A percentile compares a stretch with the other conserved stretches of the same genome.
Conservation (phyloP, 768 basidiomycete species). For the Tricholoma flavovirens region DNA sequence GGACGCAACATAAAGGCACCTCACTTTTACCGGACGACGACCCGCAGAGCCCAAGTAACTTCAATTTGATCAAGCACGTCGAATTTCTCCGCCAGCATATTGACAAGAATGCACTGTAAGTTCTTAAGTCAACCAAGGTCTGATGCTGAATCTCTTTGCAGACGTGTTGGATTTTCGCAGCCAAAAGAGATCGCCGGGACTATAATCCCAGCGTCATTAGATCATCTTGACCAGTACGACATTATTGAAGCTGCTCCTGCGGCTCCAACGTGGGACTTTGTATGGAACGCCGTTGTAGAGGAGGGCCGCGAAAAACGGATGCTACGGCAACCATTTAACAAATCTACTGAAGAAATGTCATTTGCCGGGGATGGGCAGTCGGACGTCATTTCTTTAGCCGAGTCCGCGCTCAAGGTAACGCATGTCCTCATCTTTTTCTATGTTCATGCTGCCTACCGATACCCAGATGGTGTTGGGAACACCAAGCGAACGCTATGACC, state of each 20-base stretch:
- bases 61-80: conserved; percentile 77
- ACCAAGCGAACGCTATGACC: conserved; percentile 62
- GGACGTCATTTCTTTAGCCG: conserved; percentile 50
- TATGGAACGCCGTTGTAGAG: conserved; percentile 68
- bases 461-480: conserved; percentile 73
- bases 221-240: conserved; percentile 39
- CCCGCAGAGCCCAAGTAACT: conserved; percentile 60
- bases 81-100: conserved; percentile 75
- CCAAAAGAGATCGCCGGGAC: conserved; percentile 27
- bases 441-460: not conserved
- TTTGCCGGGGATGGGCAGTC: conserved; percentile 19
- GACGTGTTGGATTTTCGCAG: conserved; percentile 60
- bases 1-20: conserved; percentile 67
- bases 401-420: conserved; percentile 65
- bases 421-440: not conserved
- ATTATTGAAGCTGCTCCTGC: conserved; percentile 38
- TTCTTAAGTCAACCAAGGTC: not conserved
- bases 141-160: conserved; percentile 24
- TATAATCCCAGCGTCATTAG: conserved; percentile 37
- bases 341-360: conserved; percentile 35
- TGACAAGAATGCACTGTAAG: conserved; percentile 85
- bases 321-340: conserved; percentile 50
- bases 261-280: conserved; percentile 60
- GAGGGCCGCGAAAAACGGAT: conserved; percentile 71
- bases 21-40: conserved; percentile 66